Evolutionary conservation across 202 grass and related monocot species (phyloP).

Genomic region (Carex arenaria): DNA sequence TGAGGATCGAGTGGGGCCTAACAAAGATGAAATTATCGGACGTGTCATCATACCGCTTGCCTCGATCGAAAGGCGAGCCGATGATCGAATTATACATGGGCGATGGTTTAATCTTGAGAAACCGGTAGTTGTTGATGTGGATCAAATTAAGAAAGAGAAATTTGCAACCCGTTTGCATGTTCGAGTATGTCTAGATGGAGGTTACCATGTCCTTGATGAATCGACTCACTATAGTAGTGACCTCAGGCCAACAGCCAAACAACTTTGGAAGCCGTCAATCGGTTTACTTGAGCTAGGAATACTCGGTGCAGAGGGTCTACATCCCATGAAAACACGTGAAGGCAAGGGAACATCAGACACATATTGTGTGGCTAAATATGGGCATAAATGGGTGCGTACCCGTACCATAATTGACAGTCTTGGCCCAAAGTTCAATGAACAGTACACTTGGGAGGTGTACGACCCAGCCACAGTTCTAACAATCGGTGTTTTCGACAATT

Average conservation of each 20-base stretch:
- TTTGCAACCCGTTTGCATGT: conserved; percentile 87
- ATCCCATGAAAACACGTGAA: conserved; percentile 89
- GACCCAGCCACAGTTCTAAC: conserved; percentile 87
- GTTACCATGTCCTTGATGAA: conserved; percentile 95
- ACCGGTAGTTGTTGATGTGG: conserved; percentile 66
- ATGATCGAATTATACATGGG: conserved; percentile 77
- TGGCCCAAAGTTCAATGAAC: conserved; percentile 84
- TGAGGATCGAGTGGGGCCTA: conserved; percentile 76
- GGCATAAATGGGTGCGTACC: conserved; percentile 86
- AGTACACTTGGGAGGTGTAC: conserved; percentile 97
- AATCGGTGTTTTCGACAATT: conserved; percentile 93
- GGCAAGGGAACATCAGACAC: conserved; percentile 94
- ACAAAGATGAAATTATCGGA: conserved; percentile 89
- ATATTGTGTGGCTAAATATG: conserved; percentile 96
- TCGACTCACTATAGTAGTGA: conserved; percentile 94
- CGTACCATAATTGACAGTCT: conserved; percentile 81
- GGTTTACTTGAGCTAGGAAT: conserved; percentile 95
- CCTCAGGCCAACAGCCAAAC: conserved; percentile 90
- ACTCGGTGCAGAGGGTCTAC: conserved; percentile 68
- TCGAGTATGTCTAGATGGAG: conserved; percentile 85
- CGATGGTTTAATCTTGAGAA: conserved; percentile 95
- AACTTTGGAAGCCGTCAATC: conserved; percentile 94
- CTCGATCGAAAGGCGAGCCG: conserved; percentile 55
- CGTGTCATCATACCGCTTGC: conserved; percentile 68
- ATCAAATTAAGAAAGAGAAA: conserved; percentile 86